Conservation (phyloP, 2,329 filamentous ascomycete genomes). For the Malbranchea zuffiana region DNA sequence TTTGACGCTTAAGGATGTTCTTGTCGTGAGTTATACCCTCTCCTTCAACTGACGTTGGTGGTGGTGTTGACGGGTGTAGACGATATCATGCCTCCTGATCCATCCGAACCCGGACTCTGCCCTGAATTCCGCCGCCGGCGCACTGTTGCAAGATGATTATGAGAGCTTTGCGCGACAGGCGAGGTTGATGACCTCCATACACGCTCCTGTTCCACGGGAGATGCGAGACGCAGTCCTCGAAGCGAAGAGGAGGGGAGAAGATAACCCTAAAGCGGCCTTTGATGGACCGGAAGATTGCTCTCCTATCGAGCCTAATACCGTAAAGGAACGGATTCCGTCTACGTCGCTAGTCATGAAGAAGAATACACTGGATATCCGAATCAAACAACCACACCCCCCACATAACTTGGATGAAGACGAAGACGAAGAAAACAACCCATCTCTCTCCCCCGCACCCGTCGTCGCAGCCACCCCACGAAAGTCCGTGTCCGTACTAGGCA, state of each 20-base stretch:
- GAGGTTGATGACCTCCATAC: slow-evolving; percentile 51
- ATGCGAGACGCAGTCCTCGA: slow-evolving; percentile 38
- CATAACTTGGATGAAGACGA: slow-evolving; percentile 21
- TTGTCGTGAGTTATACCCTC: slow-evolving; percentile 33
- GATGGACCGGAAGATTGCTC: slow-evolving; percentile 11
- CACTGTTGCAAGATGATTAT: slow-evolving; percentile 49
- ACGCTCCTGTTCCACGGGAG: slow-evolving; percentile 43
- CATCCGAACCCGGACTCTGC: slow-evolving; percentile 55
- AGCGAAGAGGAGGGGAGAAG: slow-evolving; percentile 46
- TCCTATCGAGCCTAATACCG: background rate
- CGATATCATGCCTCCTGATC: slow-evolving; percentile 52
- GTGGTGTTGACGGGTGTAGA: slow-evolving; percentile 23
- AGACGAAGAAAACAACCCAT: slow-evolving; percentile 39
- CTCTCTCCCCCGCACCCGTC: slow-evolving; percentile 30
- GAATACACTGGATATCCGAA: slow-evolving; percentile 13
- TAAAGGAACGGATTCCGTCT: slow-evolving; percentile 8
- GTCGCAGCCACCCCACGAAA: slow-evolving; percentile 30
- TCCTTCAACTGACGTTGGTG: background rate
- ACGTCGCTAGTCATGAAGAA: slow-evolving; percentile 26
- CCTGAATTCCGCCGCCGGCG: slow-evolving; percentile 50
- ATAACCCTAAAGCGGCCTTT: slow-evolving; percentile 18
- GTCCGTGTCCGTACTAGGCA: slow-evolving; percentile 27
- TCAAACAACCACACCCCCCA: slow-evolving; percentile 8
- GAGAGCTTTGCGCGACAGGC: slow-evolving; percentile 47
- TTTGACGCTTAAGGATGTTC: slow-evolving; percentile 48